phyloP scores from a whole-genome alignment of 2,329 filamentous ascomycete genomes.

The Nigrograna mackinnonii region DNA sequence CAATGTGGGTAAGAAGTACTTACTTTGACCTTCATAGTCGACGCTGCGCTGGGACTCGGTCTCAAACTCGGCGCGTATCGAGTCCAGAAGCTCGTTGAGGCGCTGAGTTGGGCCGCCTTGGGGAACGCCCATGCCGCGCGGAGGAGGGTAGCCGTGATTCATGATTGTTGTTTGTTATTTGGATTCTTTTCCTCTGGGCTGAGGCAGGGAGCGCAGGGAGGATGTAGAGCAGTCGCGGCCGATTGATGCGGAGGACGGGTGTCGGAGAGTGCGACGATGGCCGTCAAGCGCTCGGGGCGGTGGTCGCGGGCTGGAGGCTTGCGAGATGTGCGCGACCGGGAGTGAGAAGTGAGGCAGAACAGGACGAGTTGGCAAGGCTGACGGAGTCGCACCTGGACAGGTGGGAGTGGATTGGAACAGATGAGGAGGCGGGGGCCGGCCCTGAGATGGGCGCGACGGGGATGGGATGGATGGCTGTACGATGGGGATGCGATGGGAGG shows the following conservation, averaged over 20 bases:
- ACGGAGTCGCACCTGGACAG: conserved; percentile 19
- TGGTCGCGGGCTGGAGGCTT: no score
- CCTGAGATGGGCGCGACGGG: conserved; percentile 26
- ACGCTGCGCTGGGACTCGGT: conserved; percentile 78
- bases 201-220: no score
- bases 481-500: conserved; percentile 13
- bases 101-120: conserved; percentile 67
- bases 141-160: conserved; percentile 70
- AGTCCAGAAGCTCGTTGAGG: conserved; percentile 88
- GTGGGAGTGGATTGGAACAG: conserved; percentile 7
- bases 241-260: conserved; percentile 3
- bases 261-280: conserved; percentile 5
- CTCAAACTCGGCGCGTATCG: conserved; percentile 90
- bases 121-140: conserved; percentile 73
- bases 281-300: conserved; percentile 5
- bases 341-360: no score
- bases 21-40: conserved; percentile 93
- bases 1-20: no score
- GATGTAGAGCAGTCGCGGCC: not conserved
- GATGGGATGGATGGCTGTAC: conserved; percentile 15
- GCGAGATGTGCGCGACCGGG: no score
- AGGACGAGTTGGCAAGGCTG: conserved; percentile 18
- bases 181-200: no score
- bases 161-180: no score
- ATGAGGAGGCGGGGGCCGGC: conserved; percentile 15